phyloP scores from a whole-genome alignment of 257 asterid genomes.

The Thymus mandschuricus region DNA sequence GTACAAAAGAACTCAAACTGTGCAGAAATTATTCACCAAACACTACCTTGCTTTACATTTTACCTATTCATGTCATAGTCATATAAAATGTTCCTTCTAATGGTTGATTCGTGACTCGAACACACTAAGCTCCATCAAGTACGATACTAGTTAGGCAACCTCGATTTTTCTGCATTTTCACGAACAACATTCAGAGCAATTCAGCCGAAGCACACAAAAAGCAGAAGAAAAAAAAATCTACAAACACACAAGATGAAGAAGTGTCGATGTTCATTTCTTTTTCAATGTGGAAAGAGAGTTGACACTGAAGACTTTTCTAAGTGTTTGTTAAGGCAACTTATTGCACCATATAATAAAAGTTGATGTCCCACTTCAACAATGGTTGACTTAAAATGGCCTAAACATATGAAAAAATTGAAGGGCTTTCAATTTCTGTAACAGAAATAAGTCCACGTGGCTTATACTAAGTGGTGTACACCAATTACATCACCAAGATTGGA shows the following conservation, averaged over 20 bases:
- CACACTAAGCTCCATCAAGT: background rate
- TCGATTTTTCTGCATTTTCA: background rate
- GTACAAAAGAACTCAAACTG: background rate
- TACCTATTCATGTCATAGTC: background rate
- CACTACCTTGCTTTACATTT: background rate
- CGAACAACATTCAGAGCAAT: background rate
- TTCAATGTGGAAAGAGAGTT: constrained; percentile 24
- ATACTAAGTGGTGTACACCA: constrained; percentile 26
- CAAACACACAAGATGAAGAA: no score
- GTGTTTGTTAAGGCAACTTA: constrained; percentile 10
- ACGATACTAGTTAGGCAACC: background rate
- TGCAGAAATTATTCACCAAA: background rate
- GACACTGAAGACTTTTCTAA: constrained; percentile 22
- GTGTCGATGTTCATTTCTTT: background rate
- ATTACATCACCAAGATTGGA: constrained; percentile 35
- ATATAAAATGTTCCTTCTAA: no score
- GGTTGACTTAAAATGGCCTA: constrained; percentile 21
- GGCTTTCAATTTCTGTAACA: background rate
- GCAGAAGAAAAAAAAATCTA: background rate
- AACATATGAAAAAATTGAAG: constrained; percentile 5
- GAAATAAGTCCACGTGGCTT: constrained; percentile 31
- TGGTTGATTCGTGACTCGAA: background rate
- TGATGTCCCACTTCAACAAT: background rate
- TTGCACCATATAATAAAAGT: constrained; percentile 6
- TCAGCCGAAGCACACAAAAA: constrained; percentile 4